phyloP scores from a whole-genome alignment of 2,329 filamentous ascomycete species.

The Pleurostoma richardsiae region DNA sequence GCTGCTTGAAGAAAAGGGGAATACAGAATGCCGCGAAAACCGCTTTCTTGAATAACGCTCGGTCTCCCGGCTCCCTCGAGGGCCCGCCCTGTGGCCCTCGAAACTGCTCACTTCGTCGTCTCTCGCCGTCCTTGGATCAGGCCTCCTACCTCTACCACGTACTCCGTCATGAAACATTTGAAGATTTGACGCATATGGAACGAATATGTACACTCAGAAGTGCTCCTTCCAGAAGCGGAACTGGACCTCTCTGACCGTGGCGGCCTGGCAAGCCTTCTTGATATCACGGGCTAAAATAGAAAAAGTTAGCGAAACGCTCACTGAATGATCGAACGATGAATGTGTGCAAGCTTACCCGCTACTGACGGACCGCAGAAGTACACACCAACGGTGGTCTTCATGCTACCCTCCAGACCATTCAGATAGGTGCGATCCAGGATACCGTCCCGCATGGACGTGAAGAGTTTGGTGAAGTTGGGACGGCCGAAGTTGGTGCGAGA shows the following conservation, averaged over 20 bases:
- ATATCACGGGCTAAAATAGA: constrained; percentile 67
- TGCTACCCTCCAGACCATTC: constrained; percentile 69
- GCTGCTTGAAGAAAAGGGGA: too few species aligned
- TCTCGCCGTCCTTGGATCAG: too few species aligned
- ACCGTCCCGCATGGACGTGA: constrained; percentile 80
- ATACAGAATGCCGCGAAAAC: too few species aligned
- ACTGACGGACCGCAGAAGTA: constrained; percentile 94
- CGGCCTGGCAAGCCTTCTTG: constrained; percentile 70
- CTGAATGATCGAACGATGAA: neutral
- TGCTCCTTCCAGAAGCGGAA: constrained; percentile 99
- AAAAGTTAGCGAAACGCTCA: constrained; percentile 24
- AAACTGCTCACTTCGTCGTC: too few species aligned
- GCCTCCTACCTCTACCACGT: too few species aligned
- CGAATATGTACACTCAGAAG: constrained; percentile 39
- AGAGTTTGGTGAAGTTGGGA: constrained; percentile 79
- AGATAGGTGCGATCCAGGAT: constrained; percentile 84
- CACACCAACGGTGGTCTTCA: constrained; percentile 84
- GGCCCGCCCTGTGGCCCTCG: too few species aligned
- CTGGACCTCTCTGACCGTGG: constrained; percentile 71
- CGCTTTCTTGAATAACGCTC: too few species aligned
- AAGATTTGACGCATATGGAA: neutral
- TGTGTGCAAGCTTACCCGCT: constrained; percentile 40
- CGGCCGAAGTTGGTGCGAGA: constrained; percentile 91
- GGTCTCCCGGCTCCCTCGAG: too few species aligned
- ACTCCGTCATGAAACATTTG: too few species aligned